These are phyloP conservation scores for Candida parachauliodes DNA, from an alignment of 805 yeast genomes.

Conservation along the genomic window DNA sequence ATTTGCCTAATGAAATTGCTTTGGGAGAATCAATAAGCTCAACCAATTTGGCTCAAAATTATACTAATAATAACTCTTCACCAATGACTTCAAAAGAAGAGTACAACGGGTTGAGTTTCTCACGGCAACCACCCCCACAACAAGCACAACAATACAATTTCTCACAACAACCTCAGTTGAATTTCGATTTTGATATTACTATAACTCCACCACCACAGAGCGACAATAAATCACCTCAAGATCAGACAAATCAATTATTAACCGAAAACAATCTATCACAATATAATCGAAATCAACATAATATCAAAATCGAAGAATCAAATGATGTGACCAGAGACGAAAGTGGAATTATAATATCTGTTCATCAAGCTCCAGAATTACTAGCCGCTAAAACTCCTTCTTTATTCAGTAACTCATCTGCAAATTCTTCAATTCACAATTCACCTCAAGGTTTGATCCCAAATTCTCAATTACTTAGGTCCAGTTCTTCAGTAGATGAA, in stretches of 20 bases:
- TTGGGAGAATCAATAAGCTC: conserved; percentile 38
- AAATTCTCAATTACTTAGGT: conserved; percentile 4
- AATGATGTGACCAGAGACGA: conserved; percentile 7
- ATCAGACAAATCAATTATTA: conserved; percentile 4
- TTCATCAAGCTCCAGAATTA: conserved; percentile 37
- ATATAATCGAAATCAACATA: conserved; percentile 17
- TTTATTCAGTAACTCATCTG: conserved; percentile 47
- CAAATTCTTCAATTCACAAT: conserved; percentile 19
- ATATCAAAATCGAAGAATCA: conserved; percentile 8
- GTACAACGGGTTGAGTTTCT: conserved; percentile 3
- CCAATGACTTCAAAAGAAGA: conserved; percentile 6
- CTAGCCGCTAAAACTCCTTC: conserved; percentile 50
- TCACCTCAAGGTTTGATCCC: not conserved
- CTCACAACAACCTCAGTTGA: conserved; percentile 4
- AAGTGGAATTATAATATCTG: conserved; percentile 16
- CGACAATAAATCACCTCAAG: not conserved
- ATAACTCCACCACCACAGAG: conserved; percentile 11
- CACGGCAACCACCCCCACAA: no score
- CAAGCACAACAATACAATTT: conserved; percentile 1
- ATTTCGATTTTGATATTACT: conserved; percentile 8
- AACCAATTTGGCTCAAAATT: conserved; percentile 24
- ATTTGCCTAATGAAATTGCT: conserved; percentile 22
- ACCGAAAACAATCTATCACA: conserved; percentile 17
- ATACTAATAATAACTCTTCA: conserved; percentile 8
- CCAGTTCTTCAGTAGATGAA: not conserved